A percentile compares a stretch with the other conserved stretches of the same genome.
Evolutionary conservation across 805 yeast species (phyloP).

Genomic region (Candida adriatica): DNA sequence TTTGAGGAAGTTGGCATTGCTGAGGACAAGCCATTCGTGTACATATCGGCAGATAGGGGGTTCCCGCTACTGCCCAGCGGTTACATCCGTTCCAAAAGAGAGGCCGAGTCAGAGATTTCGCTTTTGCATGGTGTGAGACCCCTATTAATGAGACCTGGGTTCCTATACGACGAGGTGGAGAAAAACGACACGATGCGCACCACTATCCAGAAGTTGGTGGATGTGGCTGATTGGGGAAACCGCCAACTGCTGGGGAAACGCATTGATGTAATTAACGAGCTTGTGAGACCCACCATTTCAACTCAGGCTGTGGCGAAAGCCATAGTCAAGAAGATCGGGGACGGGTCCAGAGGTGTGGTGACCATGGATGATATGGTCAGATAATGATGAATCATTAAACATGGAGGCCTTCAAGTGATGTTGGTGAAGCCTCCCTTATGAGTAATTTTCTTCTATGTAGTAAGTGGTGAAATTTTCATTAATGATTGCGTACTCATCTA

Average conservation of each 20-base stretch:
- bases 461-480: too few relatives aligned
- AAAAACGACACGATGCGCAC: constrained; percentile 30
- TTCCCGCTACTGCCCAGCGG: constrained; percentile 63
- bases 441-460: too few relatives aligned
- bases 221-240: constrained; percentile 38
- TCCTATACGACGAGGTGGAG: constrained; percentile 58
- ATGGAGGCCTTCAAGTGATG: too few relatives aligned
- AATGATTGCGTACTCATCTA: neutral
- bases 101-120: constrained; percentile 57
- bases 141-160: constrained; percentile 72
- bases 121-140: constrained; percentile 45
- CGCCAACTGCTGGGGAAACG: constrained; percentile 31
- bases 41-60: constrained; percentile 74
- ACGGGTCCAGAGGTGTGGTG: constrained; percentile 48
- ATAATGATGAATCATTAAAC: too few relatives aligned
- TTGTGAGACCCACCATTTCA: constrained; percentile 56
- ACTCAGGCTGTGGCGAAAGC: constrained; percentile 63
- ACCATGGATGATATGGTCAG: constrained; percentile 41
- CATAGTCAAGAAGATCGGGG: constrained; percentile 47
- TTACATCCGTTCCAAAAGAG: constrained; percentile 69
- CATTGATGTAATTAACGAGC: constrained; percentile 34
- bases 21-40: constrained; percentile 47
- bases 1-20: constrained; percentile 26
- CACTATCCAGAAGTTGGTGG: constrained; percentile 35
- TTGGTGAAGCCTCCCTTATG: too few relatives aligned